Percentiles rank a stretch among this genome's conserved stretches.
phyloP scores from a whole-genome alignment of 2,329 filamentous ascomycete species.

The Aspergillus nomiae region DNA sequence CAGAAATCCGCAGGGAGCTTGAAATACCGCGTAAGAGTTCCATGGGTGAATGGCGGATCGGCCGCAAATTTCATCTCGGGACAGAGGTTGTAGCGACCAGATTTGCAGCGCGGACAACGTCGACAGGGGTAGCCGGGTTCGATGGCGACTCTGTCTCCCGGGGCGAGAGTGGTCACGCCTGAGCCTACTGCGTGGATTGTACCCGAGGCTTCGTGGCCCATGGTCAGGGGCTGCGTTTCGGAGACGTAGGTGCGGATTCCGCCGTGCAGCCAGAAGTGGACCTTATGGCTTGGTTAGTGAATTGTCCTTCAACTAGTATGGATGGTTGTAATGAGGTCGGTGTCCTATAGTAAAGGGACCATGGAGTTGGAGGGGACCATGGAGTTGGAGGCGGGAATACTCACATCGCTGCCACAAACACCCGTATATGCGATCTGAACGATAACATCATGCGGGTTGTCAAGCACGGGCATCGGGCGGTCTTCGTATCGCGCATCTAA shows the following conservation, averaged over 20 bases:
- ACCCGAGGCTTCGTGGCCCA: constrained; percentile 40
- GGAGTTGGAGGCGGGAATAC: background rate
- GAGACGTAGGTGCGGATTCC: constrained; percentile 34
- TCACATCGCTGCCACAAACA: constrained; percentile 47
- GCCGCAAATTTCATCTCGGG: constrained; percentile 44
- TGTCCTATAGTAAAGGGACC: no score
- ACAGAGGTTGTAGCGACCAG: constrained; percentile 46
- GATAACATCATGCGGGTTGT: constrained; percentile 43
- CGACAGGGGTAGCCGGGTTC: constrained; percentile 41
- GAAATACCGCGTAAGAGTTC: constrained; percentile 42
- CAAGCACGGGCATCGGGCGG: constrained; percentile 37
- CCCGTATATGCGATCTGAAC: constrained; percentile 48
- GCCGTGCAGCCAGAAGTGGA: constrained; percentile 45
- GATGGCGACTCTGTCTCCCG: constrained; percentile 38
- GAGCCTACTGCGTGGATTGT: constrained; percentile 29
- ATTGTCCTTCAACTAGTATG: no score
- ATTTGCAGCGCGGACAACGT: constrained; percentile 38
- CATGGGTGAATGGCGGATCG: constrained; percentile 39
- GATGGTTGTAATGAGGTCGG: no score
- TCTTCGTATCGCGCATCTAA: constrained; percentile 42
- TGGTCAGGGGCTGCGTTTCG: constrained; percentile 26
- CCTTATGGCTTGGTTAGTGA: constrained; percentile 16
- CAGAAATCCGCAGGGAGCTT: constrained; percentile 41
- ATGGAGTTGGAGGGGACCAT: no score
- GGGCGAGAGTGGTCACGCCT: constrained; percentile 23